Percentiles rank a stretch among this genome's conserved stretches.
phyloP scores from a whole-genome alignment of 805 yeast species.

The Starmerella roubikii region DNA sequence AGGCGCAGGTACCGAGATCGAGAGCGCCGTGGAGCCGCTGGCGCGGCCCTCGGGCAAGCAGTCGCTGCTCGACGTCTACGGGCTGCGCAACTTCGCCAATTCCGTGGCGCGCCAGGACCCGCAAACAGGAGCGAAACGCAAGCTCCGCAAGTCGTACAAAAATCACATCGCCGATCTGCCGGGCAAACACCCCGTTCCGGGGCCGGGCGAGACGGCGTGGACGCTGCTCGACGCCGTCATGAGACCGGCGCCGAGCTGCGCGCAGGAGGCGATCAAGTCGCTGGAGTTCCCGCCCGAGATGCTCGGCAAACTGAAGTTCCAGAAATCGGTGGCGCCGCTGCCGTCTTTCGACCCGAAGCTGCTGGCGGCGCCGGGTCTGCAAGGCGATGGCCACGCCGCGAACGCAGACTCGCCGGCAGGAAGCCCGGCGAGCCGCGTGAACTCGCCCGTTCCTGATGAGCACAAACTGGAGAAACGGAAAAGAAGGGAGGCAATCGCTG shows the following conservation, averaged over 20 bases:
- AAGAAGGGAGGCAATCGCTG: conserved; percentile 7
- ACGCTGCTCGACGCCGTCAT: conserved; percentile 21
- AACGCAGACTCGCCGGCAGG: not conserved
- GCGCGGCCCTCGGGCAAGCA: conserved; percentile 41
- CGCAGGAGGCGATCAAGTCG: conserved; percentile 26
- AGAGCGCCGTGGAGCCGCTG: too few relatives aligned
- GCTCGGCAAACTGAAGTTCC: conserved; percentile 43
- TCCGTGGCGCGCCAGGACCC: conserved; percentile 78
- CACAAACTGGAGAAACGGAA: conserved; percentile 13
- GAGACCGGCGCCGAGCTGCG: conserved; percentile 33
- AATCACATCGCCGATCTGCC: conserved; percentile 81
- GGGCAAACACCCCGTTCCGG: conserved; percentile 36
- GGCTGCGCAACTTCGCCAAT: conserved; percentile 50
- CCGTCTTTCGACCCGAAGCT: conserved; percentile 63
- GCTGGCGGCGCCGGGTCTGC: conserved; percentile 33
- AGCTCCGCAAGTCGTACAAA: conserved; percentile 86
- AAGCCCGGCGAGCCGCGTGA: not conserved
- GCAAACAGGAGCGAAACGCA: conserved; percentile 83
- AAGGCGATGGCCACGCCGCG: conserved; percentile 2
- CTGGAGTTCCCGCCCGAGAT: conserved; percentile 27
- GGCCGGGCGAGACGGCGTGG: conserved; percentile 21
- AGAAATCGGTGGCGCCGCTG: conserved; percentile 55
- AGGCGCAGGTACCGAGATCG: too few relatives aligned
- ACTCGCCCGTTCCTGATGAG: conserved; percentile 3
- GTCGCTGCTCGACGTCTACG: conserved; percentile 58